phyloP scores from a whole-genome alignment of 768 basidiomycete species.

The Panaeolus papilionaceus region DNA sequence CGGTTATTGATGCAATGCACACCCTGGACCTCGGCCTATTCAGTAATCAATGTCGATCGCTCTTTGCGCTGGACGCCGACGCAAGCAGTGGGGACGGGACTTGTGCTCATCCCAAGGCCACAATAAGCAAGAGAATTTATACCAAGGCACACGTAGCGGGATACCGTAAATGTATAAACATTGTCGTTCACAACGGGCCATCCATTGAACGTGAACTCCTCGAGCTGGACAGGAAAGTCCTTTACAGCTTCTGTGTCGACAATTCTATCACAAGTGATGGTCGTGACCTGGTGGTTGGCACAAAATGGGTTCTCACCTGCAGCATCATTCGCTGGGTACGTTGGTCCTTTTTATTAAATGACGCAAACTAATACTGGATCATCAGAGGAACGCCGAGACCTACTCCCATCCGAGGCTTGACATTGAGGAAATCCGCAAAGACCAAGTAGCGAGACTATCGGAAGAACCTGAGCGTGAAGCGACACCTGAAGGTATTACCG shows the following conservation, averaged over 20 bases:
- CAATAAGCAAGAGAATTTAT: no score
- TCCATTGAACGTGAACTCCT: slow-evolving; percentile 24
- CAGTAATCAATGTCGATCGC: slow-evolving; percentile 22
- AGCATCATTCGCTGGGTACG: slow-evolving; percentile 35
- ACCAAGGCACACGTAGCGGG: slow-evolving; percentile 7
- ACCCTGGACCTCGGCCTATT: slow-evolving; percentile 25
- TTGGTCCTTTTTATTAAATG: background rate
- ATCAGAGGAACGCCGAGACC: no score
- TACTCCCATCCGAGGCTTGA: no score
- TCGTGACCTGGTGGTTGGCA: slow-evolving; percentile 28
- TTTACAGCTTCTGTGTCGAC: slow-evolving; percentile 33
- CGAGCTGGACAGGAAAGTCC: slow-evolving; percentile 22
- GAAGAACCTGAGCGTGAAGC: background rate
- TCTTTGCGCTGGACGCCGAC: slow-evolving; percentile 31
- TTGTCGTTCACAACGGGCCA: slow-evolving; percentile 18
- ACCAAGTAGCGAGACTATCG: background rate
- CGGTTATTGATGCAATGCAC: slow-evolving; percentile 27
- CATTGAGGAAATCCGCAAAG: no score
- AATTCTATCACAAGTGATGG: slow-evolving; percentile 24
- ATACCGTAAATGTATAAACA: slow-evolving; percentile 20
- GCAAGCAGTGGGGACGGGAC: slow-evolving; percentile 28
- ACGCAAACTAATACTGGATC: no score
- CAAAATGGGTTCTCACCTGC: slow-evolving; percentile 29
- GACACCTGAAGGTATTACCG: background rate
- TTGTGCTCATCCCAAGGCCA: background rate